phyloP scores from a whole-genome alignment of 495 filamentous ascomycete species.

The Annulohypoxylon stygium region DNA sequence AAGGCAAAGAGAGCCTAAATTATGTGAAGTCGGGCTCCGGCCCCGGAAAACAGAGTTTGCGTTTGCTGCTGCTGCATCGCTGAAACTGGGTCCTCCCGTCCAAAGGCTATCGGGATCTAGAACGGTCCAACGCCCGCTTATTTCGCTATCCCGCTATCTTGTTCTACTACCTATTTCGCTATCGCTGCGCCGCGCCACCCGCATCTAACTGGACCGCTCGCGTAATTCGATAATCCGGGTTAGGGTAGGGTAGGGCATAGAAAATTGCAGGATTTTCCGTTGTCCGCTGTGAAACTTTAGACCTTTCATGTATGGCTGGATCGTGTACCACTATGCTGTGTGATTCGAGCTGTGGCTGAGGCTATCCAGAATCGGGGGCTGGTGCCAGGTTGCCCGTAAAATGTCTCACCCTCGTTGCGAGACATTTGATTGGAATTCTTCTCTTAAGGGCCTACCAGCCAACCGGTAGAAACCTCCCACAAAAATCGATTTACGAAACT shows the following conservation, averaged over 20 bases:
- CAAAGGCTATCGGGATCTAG: slow-evolving; percentile 38
- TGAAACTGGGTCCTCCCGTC: not conserved
- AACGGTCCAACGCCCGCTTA: slow-evolving; percentile 25
- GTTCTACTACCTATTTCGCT: slow-evolving; percentile 25
- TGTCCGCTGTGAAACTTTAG: not conserved
- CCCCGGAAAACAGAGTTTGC: slow-evolving; percentile 34
- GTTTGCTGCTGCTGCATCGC: not conserved
- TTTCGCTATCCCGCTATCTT: slow-evolving; percentile 29
- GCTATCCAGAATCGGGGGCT: not conserved
- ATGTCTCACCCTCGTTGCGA: slow-evolving; percentile 2
- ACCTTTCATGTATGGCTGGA: slow-evolving; percentile 5
- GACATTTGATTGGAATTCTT: slow-evolving; percentile 2
- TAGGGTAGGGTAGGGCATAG: not conserved
- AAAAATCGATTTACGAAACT: not conserved
- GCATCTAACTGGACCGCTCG: not conserved
- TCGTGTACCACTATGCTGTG: no score
- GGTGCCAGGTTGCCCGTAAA: not conserved
- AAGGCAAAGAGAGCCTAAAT: not conserved
- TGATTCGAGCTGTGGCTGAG: slow-evolving; percentile 6
- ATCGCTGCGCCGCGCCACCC: slow-evolving; percentile 1
- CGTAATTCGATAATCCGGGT: slow-evolving; percentile 27
- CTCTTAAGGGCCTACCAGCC: not conserved
- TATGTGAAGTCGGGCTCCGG: slow-evolving; percentile 2
- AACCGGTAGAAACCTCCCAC: not conserved
- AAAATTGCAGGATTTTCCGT: not conserved